phyloP scores from a whole-genome alignment of 2,329 filamentous ascomycete species.

The Dactylellina sp. region DNA sequence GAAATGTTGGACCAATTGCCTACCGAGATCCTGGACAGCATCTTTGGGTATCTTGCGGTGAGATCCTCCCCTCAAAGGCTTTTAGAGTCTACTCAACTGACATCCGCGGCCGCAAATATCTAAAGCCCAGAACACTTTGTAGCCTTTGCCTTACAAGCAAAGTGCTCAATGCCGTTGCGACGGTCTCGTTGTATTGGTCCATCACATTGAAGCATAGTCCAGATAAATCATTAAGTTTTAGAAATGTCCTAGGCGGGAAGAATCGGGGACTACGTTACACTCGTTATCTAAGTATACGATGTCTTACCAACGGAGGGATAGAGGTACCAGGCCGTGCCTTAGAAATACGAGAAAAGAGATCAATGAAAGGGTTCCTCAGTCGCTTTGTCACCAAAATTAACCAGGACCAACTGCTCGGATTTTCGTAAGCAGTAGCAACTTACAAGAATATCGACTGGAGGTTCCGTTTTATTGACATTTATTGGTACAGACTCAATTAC shows the following conservation, averaged over 20 bases:
- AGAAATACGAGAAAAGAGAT: not conserved
- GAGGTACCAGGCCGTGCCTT: not conserved
- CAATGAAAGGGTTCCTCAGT: not conserved
- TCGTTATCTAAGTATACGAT: not conserved
- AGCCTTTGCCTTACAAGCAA: constrained; percentile 11
- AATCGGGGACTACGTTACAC: not conserved
- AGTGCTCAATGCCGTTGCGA: not conserved
- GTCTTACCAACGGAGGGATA: not conserved
- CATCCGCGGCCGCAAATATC: too few relatives aligned
- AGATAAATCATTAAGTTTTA: not conserved
- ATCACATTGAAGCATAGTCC: not conserved
- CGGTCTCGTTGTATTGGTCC: not conserved
- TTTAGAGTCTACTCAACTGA: too few relatives aligned
- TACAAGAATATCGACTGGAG: not conserved
- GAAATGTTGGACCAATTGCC: not conserved
- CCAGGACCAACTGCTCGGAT: not conserved
- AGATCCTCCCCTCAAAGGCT: not conserved
- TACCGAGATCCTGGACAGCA: not conserved
- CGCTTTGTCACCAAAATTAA: not conserved
- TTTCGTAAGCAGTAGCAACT: not conserved
- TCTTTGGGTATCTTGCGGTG: not conserved
- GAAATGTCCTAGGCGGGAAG: not conserved
- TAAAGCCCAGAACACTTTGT: not conserved
- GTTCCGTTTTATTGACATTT: not conserved
- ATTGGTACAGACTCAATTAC: not conserved